Base-by-base conservation (phyloP, 1,284 basidiomycete species). In the Ceratobasidium sp. region DNA sequence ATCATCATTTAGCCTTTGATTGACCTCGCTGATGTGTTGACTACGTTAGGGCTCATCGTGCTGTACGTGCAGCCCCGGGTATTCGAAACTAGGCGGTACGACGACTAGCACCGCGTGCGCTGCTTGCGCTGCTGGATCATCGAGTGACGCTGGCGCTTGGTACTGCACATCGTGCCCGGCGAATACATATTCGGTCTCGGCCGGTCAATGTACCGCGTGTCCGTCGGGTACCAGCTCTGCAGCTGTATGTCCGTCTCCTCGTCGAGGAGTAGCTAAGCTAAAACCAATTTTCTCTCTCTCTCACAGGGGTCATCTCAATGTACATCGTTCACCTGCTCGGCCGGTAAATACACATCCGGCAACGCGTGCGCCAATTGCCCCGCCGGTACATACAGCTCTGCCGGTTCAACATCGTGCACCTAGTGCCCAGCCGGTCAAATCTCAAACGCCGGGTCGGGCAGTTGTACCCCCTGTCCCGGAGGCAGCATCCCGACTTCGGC, bases 321-420 rank as follows among this genome's bases (percentile, higher is more conserved):
- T 40, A 26, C 57, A 17, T 12, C 38, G 6, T 23, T 59, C n/a
- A 59, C 7, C 33, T 75, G 73, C 50, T 0, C 46, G 9, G 61
- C 73, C n/a, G 73, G 73, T 10, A 33, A 48, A 23, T 56, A 56
- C 62, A 20, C 50, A 2, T 40, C 46, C 23, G 62, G 20, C 28
- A 33, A 40, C n/a, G 23, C 48, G 5, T 75, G 73, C 62, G 50
- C 48, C 33, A 75, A 15, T 15, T 75, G 73, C 48, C 50, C 73
- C 5, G 33, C 73, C 33, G 62, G 62, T 17, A 23, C 62, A 1
- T 75, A 40, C 48, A 46, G 57, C n/a, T 2, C 10, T 13, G 23
- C 13, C 1, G 71, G 71, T 15, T 61, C 42, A 7, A 38, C 1
- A 9, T 38, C 26, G 42, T 75, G 71, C 48, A 20, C 52, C 3